These are phyloP conservation scores for Teunomyces panamensis DNA, from an alignment of 805 yeast genomes.

Conservation along the genomic window DNA sequence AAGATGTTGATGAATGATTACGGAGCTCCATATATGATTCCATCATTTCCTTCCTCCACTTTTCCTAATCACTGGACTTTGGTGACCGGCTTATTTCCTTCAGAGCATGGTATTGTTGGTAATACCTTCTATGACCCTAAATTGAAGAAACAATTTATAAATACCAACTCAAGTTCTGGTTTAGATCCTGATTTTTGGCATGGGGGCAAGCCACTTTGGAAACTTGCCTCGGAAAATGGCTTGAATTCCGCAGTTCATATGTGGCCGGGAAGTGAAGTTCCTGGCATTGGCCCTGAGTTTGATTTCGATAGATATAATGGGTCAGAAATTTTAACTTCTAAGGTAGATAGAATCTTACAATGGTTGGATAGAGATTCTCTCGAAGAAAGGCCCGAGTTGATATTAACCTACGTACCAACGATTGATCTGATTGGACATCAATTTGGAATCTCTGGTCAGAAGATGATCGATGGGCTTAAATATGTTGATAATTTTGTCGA, in stretches of 20 bases:
- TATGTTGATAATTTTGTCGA: slow-evolving; percentile 67
- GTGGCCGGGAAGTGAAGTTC: slow-evolving; percentile 95
- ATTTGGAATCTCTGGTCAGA: slow-evolving; percentile 63
- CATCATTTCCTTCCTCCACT: slow-evolving; percentile 85
- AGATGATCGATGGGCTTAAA: slow-evolving; percentile 50
- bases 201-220: slow-evolving; percentile 90
- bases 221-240: slow-evolving; percentile 63
- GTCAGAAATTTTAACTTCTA: slow-evolving; percentile 55
- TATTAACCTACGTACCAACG: slow-evolving; percentile 76
- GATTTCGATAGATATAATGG: slow-evolving; percentile 65
- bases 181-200: slow-evolving; percentile 64
- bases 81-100: slow-evolving; percentile 81
- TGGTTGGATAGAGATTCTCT: slow-evolving; percentile 64
- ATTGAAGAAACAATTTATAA: slow-evolving; percentile 54
- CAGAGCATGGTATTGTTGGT: slow-evolving; percentile 83
- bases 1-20: slow-evolving; percentile 48
- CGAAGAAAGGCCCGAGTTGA: slow-evolving; percentile 64
- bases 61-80: slow-evolving; percentile 92
- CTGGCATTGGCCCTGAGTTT: slow-evolving; percentile 48
- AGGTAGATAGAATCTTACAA: slow-evolving; percentile 53
- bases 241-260: slow-evolving; percentile 76
- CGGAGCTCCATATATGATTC: slow-evolving; percentile 80
- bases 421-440: slow-evolving; percentile 78
- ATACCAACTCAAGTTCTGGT: slow-evolving; percentile 54
- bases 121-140: slow-evolving; percentile 72